Evolutionary conservation across 805 yeast genomes (phyloP).

Genomic region (Schizosaccharomyces lindneri): DNA sequence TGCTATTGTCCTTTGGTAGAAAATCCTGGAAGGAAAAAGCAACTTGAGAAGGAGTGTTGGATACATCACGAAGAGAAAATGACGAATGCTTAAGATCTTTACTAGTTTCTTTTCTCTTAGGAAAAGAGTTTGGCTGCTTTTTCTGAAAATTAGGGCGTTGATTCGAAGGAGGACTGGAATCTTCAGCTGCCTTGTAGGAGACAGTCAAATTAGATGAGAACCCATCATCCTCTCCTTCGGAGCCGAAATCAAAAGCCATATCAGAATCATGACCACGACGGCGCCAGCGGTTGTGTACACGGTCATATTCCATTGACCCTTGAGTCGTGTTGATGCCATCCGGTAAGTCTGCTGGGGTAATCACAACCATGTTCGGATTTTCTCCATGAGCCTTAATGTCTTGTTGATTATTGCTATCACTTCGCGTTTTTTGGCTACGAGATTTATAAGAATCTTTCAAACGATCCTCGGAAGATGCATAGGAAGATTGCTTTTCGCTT

Average conservation of each 20-base stretch:
- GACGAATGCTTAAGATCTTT: background rate
- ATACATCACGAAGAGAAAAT: background rate
- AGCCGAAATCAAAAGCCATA: background rate
- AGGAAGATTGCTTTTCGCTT: too few species aligned
- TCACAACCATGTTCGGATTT: background rate
- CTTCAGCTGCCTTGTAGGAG: background rate
- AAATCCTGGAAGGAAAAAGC: background rate
- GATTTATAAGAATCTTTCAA: too few species aligned
- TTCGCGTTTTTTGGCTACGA: too few species aligned
- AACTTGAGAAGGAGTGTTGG: background rate
- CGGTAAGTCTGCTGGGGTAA: background rate
- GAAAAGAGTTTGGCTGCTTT: background rate
- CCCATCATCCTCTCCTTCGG: background rate
- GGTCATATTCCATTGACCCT: constrained; percentile 10
- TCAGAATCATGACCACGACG: background rate
- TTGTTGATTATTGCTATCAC: too few species aligned
- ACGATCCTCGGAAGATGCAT: too few species aligned
- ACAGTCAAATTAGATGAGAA: background rate
- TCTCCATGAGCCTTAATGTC: background rate
- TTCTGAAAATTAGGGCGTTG: background rate
- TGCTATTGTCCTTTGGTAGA: background rate
- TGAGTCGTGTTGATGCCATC: constrained; percentile 1
- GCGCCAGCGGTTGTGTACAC: constrained; percentile 8
- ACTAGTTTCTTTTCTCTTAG: background rate
- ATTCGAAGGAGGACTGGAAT: background rate